A percentile compares a stretch with the other conserved stretches of the same genome.
phyloP scores from a whole-genome alignment of 805 yeast species.

The Lipomyces spencermartinsiae region DNA sequence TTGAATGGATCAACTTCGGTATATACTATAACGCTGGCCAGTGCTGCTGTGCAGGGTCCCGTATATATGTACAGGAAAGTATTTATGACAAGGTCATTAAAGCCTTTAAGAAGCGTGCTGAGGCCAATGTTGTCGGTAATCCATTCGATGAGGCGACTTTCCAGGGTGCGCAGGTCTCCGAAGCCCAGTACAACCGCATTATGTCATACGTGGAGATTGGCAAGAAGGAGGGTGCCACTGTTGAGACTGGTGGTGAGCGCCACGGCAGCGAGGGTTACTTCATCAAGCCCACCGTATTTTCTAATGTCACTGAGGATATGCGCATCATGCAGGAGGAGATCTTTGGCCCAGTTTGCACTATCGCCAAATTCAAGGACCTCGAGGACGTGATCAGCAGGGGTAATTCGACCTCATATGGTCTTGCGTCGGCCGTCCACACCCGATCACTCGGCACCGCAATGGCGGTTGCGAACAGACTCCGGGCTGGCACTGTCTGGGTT shows the following conservation, averaged over 20 bases:
- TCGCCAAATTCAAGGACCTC: conserved; percentile 76
- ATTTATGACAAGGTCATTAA: conserved; percentile 77
- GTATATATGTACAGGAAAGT: conserved; percentile 84
- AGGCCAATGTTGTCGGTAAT: conserved; percentile 68
- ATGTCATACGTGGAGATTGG: conserved; percentile 78
- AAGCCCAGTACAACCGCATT: conserved; percentile 76
- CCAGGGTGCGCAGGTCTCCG: conserved; percentile 93
- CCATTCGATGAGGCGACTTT: conserved; percentile 77
- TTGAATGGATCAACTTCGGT: conserved; percentile 75
- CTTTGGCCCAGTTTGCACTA: conserved; percentile 90
- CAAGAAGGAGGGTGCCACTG: conserved; percentile 79
- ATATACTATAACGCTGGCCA: conserved; percentile 94
- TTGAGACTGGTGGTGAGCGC: conserved; percentile 84
- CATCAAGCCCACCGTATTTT: conserved; percentile 77
- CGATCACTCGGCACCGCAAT: conserved; percentile 72
- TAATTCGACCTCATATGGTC: conserved; percentile 81
- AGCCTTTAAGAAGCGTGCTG: conserved; percentile 61
- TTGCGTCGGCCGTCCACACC: conserved; percentile 91
- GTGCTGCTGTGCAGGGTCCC: conserved; percentile 92
- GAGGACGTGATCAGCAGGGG: conserved; percentile 81
- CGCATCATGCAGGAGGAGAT: conserved; percentile 84
- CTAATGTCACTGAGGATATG: conserved; percentile 76
- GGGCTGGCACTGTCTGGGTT: conserved; percentile 91
- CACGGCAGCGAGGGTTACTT: conserved; percentile 60
- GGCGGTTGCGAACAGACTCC: conserved; percentile 71